phyloP scores from a whole-genome alignment of 1,284 basidiomycete genomes.

The Ceratobasidium papillatum region DNA sequence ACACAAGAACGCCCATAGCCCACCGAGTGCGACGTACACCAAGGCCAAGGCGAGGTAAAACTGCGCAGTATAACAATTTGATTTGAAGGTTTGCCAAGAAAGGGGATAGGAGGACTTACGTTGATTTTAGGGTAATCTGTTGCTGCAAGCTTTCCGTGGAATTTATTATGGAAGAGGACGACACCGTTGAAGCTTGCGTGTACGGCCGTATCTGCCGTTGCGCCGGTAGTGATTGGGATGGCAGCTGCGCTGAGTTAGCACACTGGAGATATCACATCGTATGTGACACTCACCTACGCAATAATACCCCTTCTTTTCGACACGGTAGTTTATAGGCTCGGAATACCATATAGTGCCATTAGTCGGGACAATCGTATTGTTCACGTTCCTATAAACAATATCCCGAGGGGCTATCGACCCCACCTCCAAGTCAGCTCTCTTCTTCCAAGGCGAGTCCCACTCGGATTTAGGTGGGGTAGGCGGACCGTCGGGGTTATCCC shows the following conservation, averaged over 20 bases:
- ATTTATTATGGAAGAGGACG: slow-evolving; percentile 89
- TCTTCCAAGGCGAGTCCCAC: slow-evolving; percentile 40
- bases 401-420: background rate
- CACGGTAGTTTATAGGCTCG: slow-evolving; percentile 76
- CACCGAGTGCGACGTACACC: slow-evolving; percentile 74
- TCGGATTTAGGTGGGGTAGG: slow-evolving; percentile 54
- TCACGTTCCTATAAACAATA: slow-evolving; percentile 23
- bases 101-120: slow-evolving; percentile 59
- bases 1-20: slow-evolving; percentile 86
- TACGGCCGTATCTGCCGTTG: slow-evolving; percentile 50
- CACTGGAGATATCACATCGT: background rate
- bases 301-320: slow-evolving; percentile 93
- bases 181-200: slow-evolving; percentile 86
- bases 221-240: slow-evolving; percentile 74
- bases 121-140: slow-evolving; percentile 98
- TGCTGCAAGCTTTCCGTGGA: slow-evolving; percentile 88
- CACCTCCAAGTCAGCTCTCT: slow-evolving; percentile 23
- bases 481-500: slow-evolving; percentile 69
- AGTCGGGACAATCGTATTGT: slow-evolving; percentile 43
- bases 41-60: slow-evolving; percentile 90
- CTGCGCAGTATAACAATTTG: slow-evolving; percentile 54
- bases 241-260: slow-evolving; percentile 63
- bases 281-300: slow-evolving; percentile 76
- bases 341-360: slow-evolving; percentile 60
- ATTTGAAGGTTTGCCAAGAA: background rate